Evolutionary conservation across 768 basidiomycete species (phyloP).

Genomic region (Cystobasidium onofrii): DNA sequence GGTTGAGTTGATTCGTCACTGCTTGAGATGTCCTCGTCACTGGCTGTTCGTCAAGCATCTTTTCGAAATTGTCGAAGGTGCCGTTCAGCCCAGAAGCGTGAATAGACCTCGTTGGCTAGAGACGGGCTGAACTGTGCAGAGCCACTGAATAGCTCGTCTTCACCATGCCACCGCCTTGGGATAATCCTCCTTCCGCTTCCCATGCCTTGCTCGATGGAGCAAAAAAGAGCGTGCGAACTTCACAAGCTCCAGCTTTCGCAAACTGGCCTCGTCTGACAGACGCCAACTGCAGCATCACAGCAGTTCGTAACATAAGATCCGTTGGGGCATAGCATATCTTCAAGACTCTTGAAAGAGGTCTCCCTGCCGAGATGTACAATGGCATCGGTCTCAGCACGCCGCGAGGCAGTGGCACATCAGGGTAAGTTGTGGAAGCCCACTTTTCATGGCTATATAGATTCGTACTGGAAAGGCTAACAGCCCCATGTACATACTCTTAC

Average conservation of each 20-base stretch:
- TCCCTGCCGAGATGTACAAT: constrained; percentile 15
- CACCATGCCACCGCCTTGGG: not conserved
- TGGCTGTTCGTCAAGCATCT: not conserved
- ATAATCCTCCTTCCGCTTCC: not conserved
- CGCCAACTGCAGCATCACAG: not conserved
- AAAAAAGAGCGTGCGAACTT: not conserved
- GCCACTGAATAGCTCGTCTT: not conserved
- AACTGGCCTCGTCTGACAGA: not conserved
- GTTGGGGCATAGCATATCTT: not conserved
- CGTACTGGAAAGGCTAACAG: too few relatives aligned
- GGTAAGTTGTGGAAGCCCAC: constrained; percentile 6
- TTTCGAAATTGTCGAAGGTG: not conserved
- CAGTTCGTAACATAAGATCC: not conserved
- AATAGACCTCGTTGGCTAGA: not conserved
- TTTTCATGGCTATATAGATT: not conserved
- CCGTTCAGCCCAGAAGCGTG: not conserved
- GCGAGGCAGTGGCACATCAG: constrained; percentile 27
- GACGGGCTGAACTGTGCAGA: not conserved
- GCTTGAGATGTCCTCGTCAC: not conserved
- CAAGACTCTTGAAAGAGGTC: not conserved
- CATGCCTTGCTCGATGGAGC: not conserved
- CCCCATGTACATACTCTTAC: not conserved
- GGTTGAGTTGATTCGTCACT: constrained; percentile 21
- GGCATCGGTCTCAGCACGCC: constrained; percentile 26
- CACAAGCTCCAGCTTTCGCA: not conserved